Base-by-base conservation (phyloP, 2,329 filamentous ascomycete species). In the Aspergillus niger region DNA sequence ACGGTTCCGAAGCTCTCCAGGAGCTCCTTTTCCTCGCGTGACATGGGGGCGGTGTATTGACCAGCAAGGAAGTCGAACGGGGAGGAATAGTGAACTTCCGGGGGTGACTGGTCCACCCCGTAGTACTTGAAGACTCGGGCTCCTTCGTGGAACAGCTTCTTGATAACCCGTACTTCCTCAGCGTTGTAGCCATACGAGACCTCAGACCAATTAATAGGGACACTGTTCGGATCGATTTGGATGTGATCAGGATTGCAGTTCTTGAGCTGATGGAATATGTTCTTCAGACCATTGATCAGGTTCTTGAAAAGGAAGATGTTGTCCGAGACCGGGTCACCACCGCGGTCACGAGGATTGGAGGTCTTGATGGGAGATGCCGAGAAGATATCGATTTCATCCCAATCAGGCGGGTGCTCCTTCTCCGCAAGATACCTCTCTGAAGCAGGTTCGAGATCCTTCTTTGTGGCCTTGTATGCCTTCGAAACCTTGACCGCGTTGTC, bases 301-400 rank as follows among this genome's bases (percentile, higher is more conserved):
- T 97, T 99, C 76, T 93, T 93, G 80, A 99, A 99, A 4, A 99
- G 80, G 68, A 99, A 98, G 72, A 98, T 97, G 81, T 99, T 99
- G 75, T 99, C 96, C 3, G 88, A 88, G 15, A 99, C 92, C 0
- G 95, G 94, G 72, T 98, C 93, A 13, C 90, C 89, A 59, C 90
- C 92, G 61, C 94, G 86, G 66, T 99, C 95, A 51, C 93, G 87
- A 7, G 92, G 91, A 70, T 95, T 97, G 0, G 91, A 91, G 0
- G 92, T 95, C 78, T 96, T 97, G 78, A 99, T 98, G 0, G 95
- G 96, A 72, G 94, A 95, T 2, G 95, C 95, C 48, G 86, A 91
- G 78, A 98, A 99, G 51, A 99, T 97, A 76, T 99, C 96, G 43
- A 95, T 94, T 76, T 98, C 93, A 70, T 99, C 96, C 92, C 95